Evolutionary conservation across 495 filamentous ascomycete species (phyloP), one percentile per base, ranked within the genome.

Genomic region (Neurospora terricola): DNA sequence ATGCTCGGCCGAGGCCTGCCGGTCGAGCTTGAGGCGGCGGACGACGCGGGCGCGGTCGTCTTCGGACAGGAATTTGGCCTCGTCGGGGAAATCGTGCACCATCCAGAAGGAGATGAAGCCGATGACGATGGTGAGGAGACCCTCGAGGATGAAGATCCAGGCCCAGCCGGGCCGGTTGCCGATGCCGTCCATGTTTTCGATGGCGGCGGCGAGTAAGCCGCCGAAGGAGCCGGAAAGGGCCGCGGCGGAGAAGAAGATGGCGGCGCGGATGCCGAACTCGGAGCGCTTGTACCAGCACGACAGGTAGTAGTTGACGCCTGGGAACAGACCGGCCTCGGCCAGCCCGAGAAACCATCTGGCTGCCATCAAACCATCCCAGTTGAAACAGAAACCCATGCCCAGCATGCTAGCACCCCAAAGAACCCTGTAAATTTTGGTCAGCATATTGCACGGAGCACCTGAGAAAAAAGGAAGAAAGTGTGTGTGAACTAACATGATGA

Each of bases 211-310:
- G 11, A 96, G 87, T 0, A 96, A 85, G 2, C 93, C 93, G 80
- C 94, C 94, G 72, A 97, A 97, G 2, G 92, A 94, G 0, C 94
- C 94, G 3, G 93, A 91, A 0, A 96, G 78, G 3, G 94, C 92
- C 0, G 94, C 94, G 0, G 94, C 92, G 6, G 91, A 94, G 83
- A 96, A 97, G 86, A 98, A 98, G 71, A 97, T 92, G 42, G 94
- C 94, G 14, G 83, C 82, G 43, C 85, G 84, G 34, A 84, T 85
- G 42, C 94, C 94, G 70, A 96, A 91, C 73, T 97, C 94, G 48
- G 85, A 86, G 9, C 94, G 89, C 78, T 89, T 92, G 78, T 96
- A 97, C 93, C 93, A 96, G 81, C 92, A 94, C 0, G 90, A 92
- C 1, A 97, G 84, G 78, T 94, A 95, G 77, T 94, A 96, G 76